Evolutionary conservation across 2,329 filamentous ascomycete species (phyloP), one percentile per base, ranked within the genome.

Genomic region (Diplodia sapinea): DNA sequence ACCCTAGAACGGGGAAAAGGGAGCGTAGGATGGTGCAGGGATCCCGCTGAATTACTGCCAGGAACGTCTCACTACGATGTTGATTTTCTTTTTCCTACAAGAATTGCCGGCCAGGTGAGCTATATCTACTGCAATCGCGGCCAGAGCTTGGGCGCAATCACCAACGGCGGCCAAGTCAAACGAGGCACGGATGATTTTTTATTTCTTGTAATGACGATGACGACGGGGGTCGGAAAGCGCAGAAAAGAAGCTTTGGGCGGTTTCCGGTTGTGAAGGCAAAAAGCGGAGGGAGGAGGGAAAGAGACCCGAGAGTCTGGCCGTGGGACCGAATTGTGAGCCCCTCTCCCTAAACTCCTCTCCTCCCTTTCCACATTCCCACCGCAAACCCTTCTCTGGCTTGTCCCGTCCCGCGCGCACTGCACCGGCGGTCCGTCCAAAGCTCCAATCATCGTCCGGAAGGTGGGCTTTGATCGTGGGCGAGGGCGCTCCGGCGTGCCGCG

Each of bases 271-370:
- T 47, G 43, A 47, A 47, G 7, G 43, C 43, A 47, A 47, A 38
- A 47, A 36, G 54, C 57, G 29, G 43, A 29, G 23, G 23, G 38
- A 61, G 38, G 40, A n/a, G 31, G 31, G 8, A 12, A 36, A 29
- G 40, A 61, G 40, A 40, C 31, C 57, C 40, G 57, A 61, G 57
- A 49, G 23, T 61, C 29, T 15, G 57, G 57, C 57, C 57, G 57
- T 43, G 55, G 52, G 54, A n/a, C 54, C 54, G 31, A 38, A 47
- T 47, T 47, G 43, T 47, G 43, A 47, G 17, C 31, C 29, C 17
- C 9, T 56, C 31, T 23, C 26, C 17, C 26, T 23, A 20, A 40
- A 40, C 57, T 29, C 9, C 15, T 15, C 26, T 23, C 31, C 11
- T 29, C 17, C 43, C n/a, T 23, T 20, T 11, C 9, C 36, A 11